Conservation (phyloP, 768 basidiomycete species). For the Baorangia bicolor region DNA sequence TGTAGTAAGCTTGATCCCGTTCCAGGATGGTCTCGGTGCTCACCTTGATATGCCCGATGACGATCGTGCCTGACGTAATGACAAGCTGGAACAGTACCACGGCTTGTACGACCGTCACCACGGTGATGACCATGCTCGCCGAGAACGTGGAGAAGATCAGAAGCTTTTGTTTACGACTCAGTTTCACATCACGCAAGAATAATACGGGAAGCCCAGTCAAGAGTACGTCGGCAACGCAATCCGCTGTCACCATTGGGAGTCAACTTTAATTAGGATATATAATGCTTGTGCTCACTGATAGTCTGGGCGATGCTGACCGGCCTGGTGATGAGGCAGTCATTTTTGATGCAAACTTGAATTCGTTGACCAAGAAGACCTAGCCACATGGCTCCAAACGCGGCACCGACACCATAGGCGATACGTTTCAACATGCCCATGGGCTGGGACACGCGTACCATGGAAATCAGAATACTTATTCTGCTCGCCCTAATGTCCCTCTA, state of each 20-base stretch:
- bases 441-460: background rate
- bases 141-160: background rate
- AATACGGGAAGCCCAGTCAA: slow-evolving; percentile 1
- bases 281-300: background rate
- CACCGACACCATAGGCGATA: background rate
- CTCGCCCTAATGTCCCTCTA: background rate
- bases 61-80: background rate
- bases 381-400: background rate
- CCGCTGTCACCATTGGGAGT: background rate
- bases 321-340: background rate
- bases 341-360: background rate
- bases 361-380: background rate
- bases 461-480: background rate
- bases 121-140: background rate
- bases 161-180: background rate
- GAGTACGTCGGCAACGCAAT: background rate
- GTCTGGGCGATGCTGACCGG: background rate
- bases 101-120: background rate
- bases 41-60: slow-evolving; percentile 1
- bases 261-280: background rate
- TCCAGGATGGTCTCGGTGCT: background rate
- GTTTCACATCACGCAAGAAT: background rate
- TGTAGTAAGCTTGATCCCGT: background rate
- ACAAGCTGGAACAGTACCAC: background rate
- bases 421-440: background rate